Evolutionary conservation across 2,329 filamentous ascomycete species (phyloP).

Genomic region (Berkeleyomyces basicola): DNA sequence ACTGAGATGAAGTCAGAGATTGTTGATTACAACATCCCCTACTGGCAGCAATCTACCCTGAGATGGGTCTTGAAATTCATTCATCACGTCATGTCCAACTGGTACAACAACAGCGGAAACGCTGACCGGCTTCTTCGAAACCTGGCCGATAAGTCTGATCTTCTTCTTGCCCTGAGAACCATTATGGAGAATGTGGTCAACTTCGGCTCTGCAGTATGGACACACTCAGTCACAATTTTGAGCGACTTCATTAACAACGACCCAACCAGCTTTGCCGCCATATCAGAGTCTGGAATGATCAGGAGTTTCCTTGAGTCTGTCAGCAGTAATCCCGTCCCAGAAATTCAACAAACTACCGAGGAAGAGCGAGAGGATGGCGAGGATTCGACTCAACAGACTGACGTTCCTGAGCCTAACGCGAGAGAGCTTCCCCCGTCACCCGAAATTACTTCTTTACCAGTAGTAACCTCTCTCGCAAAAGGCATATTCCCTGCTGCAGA

Average conservation of each 20-base stretch:
- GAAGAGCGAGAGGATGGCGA: constrained; percentile 15
- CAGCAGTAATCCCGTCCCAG: constrained; percentile 35
- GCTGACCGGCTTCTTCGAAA: constrained; percentile 85
- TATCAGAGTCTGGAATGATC: constrained; percentile 84
- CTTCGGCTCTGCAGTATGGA: constrained; percentile 93
- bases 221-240: constrained; percentile 76
- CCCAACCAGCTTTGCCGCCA: constrained; percentile 89
- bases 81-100: constrained; percentile 83
- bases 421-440: constrained; percentile 37
- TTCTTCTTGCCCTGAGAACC: constrained; percentile 61
- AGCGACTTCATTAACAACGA: constrained; percentile 98
- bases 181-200: constrained; percentile 64
- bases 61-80: constrained; percentile 93
- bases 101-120: constrained; percentile 51
- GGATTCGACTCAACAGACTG: constrained; percentile 20
- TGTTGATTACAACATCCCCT: constrained; percentile 87
- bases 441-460: constrained; percentile 30
- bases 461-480: constrained; percentile 34
- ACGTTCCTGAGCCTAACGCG: constrained; percentile 14
- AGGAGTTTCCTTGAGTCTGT: constrained; percentile 73
- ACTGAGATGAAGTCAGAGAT: constrained; percentile 54
- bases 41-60: constrained; percentile 81
- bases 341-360: constrained; percentile 17
- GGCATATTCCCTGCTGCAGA: constrained; percentile 80
- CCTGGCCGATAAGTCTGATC: constrained; percentile 77